phyloP scores from a whole-genome alignment of 2,329 filamentous ascomycete species.

The Chrysosporium keratinophilum region DNA sequence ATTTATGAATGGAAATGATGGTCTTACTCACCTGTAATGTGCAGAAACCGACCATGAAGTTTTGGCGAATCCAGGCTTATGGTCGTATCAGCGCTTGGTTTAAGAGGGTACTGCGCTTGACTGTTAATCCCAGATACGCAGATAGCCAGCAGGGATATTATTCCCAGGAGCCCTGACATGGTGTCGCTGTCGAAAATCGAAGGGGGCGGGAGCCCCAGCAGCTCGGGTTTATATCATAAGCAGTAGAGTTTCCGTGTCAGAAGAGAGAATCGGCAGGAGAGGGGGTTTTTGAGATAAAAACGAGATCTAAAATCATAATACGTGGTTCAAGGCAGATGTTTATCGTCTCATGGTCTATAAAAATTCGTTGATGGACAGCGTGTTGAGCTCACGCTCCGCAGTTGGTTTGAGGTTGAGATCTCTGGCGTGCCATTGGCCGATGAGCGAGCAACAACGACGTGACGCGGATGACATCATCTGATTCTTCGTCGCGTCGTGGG shows the following conservation, averaged over 20 bases:
- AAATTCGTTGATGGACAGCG: too few species aligned
- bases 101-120: constrained; percentile 9
- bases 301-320: too few species aligned
- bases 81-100: background rate
- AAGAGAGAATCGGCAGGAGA: too few species aligned
- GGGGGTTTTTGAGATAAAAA: too few species aligned
- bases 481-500: too few species aligned
- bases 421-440: too few species aligned
- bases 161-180: background rate
- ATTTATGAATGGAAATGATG: constrained; percentile 15
- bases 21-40: constrained; percentile 62
- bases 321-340: too few species aligned
- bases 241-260: background rate
- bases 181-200: background rate
- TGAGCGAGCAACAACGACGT: too few species aligned
- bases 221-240: background rate
- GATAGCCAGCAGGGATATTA: background rate
- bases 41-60: constrained; percentile 66
- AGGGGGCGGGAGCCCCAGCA: background rate
- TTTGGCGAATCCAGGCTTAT: background rate
- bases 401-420: too few species aligned
- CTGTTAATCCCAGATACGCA: background rate
- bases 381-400: too few species aligned
- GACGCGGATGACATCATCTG: too few species aligned
- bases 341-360: too few species aligned